Conservation (phyloP, 768 basidiomycete species). For the Grammothele lineata region DNA sequence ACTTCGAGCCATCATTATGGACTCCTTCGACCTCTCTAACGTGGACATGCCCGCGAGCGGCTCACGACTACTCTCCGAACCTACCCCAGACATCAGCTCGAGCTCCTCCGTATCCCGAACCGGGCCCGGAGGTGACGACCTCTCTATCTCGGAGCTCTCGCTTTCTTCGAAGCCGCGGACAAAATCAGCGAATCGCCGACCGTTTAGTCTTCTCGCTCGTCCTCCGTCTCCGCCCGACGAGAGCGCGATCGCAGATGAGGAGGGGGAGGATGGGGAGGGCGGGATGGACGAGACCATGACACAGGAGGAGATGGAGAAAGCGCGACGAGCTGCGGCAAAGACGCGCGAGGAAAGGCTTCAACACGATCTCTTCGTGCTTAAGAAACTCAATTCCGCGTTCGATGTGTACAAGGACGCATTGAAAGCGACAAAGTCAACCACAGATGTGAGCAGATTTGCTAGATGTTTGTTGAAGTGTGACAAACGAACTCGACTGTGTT, state of each 20-base stretch:
- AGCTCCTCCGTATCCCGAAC: slow-evolving; percentile 29
- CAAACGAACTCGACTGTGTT: no score
- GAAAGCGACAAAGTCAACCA: slow-evolving; percentile 58
- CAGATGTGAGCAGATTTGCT: slow-evolving; percentile 48
- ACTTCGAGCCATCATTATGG: slow-evolving; percentile 27
- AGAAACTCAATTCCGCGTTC: slow-evolving; percentile 69
- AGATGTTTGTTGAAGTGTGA: no score
- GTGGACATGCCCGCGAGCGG: slow-evolving; percentile 23
- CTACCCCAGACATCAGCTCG: slow-evolving; percentile 27
- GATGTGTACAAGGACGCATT: slow-evolving; percentile 66
- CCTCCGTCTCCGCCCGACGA: slow-evolving; percentile 17
- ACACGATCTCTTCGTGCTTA: slow-evolving; percentile 67
- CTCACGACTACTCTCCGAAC: slow-evolving; percentile 46
- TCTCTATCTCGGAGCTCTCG: slow-evolving; percentile 56
- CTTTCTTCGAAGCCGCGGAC: slow-evolving; percentile 30
- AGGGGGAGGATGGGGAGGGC: slow-evolving; percentile 10
- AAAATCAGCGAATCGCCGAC: slow-evolving; percentile 11
- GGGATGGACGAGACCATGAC: slow-evolving; percentile 25
- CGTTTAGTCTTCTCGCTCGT: slow-evolving; percentile 30
- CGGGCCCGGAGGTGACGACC: slow-evolving; percentile 44
- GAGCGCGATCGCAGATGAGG: slow-evolving; percentile 18
- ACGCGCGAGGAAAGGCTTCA: slow-evolving; percentile 69
- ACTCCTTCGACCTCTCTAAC: slow-evolving; percentile 28
- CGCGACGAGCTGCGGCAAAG: slow-evolving; percentile 27
- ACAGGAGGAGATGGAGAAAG: slow-evolving; percentile 23